Conservation (phyloP, 805 yeast genomes). For the Teunomyces lycoperdinae region DNA sequence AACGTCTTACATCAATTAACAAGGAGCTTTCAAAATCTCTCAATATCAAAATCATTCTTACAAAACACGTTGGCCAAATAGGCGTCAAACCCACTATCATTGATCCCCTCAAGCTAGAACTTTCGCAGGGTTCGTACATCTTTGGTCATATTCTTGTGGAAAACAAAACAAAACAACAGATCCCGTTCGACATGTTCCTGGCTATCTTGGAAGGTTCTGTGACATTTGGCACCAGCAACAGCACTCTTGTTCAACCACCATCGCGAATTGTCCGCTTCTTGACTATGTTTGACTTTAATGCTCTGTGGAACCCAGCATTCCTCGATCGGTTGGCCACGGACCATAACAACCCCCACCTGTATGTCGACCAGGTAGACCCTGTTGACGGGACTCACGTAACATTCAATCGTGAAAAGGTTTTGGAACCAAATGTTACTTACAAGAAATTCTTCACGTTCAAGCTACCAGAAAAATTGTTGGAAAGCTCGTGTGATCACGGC, state of each 20-base stretch:
- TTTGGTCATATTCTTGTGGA: slow-evolving; percentile 34
- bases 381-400: slow-evolving; percentile 27
- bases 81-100: slow-evolving; percentile 32
- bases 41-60: slow-evolving; percentile 28
- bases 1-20: slow-evolving; percentile 28
- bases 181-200: slow-evolving; percentile 40
- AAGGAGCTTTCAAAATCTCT: slow-evolving; percentile 25
- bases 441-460: slow-evolving; percentile 41
- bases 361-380: slow-evolving; percentile 26
- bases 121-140: slow-evolving; percentile 36
- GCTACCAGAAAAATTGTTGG: slow-evolving; percentile 36
- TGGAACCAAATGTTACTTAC: slow-evolving; percentile 31
- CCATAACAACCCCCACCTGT: slow-evolving; percentile 26
- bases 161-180: slow-evolving; percentile 23
- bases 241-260: slow-evolving; percentile 15
- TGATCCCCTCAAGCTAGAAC: slow-evolving; percentile 29
- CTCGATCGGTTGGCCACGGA: slow-evolving; percentile 32
- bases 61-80: slow-evolving; percentile 31
- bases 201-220: slow-evolving; percentile 36
- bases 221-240: slow-evolving; percentile 22
- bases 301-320: slow-evolving; percentile 37
- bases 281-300: slow-evolving; percentile 42
- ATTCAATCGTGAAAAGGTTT: slow-evolving; percentile 22
- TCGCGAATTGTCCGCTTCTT: slow-evolving; percentile 25
- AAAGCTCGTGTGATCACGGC: slow-evolving; percentile 34